Conservation (phyloP, 352 stramenopile genomes). For the Aphanomyces invadans region DNA sequence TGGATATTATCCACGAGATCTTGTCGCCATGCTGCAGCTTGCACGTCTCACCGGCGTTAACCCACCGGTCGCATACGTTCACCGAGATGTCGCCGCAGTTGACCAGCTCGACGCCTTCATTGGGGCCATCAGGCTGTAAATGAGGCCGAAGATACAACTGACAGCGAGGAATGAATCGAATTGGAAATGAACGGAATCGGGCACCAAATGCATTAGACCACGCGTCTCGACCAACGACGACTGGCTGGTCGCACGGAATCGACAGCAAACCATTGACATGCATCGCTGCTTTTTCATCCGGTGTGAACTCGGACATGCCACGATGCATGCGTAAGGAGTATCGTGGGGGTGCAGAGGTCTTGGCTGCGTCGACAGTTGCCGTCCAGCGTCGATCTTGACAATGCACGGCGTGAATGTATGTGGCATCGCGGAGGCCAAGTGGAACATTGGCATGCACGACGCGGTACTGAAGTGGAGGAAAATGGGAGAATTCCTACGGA, state of each 20-base stretch:
- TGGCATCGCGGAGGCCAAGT: not conserved
- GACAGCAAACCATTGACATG: not conserved
- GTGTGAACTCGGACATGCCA: not conserved
- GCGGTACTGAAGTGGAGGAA: slow-evolving; percentile 1
- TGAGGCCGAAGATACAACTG: not conserved
- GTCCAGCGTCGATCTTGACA: slow-evolving; percentile 5
- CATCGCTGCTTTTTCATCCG: not conserved
- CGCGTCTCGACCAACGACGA: not conserved
- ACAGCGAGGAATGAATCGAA: not conserved
- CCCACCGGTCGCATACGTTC: not conserved
- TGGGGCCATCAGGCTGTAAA: not conserved
- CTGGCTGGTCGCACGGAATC: not conserved
- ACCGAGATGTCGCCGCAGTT: not conserved
- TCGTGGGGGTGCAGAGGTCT: not conserved
- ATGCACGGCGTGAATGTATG: not conserved
- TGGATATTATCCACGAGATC: not conserved
- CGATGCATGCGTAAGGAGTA: not conserved
- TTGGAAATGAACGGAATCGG: not conserved
- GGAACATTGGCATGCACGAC: not conserved
- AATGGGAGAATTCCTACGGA: not conserved
- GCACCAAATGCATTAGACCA: slow-evolving; percentile 3
- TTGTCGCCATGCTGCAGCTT: not conserved
- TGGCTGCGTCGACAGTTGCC: not conserved
- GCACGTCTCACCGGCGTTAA: not conserved
- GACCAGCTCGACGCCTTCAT: not conserved